A percentile compares a stretch with the other conserved stretches of the same genome.
These are phyloP conservation scores for Penicillium nucicola DNA, from an alignment of 495 filamentous ascomycete genomes.

Conservation along the genomic window DNA sequence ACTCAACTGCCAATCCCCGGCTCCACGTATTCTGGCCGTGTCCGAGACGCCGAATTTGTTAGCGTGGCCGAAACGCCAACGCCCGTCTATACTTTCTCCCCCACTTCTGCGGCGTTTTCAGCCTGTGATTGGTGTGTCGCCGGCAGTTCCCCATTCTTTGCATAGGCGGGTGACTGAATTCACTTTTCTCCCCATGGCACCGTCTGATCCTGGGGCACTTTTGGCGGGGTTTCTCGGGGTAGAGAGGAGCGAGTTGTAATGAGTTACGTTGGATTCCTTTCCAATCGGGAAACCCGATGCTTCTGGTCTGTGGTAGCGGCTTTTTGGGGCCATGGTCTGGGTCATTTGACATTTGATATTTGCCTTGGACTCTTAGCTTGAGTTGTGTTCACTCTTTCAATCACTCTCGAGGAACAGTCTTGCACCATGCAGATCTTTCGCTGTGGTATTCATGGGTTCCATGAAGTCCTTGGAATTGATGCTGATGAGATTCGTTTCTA, in stretches of 20 bases:
- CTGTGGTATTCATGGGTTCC: constrained; percentile 29
- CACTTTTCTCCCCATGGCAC: background rate
- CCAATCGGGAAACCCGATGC: background rate
- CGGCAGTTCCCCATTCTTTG: background rate
- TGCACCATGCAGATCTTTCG: constrained; percentile 17
- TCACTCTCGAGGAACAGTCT: background rate
- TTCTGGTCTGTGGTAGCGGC: too few species aligned
- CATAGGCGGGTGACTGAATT: too few species aligned
- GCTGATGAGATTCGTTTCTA: constrained; percentile 25
- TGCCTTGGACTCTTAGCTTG: too few species aligned
- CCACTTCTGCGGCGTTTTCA: background rate
- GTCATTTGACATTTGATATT: background rate
- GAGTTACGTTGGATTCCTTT: too few species aligned
- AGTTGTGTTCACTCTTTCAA: background rate
- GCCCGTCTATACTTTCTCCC: background rate
- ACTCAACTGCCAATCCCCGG: too few species aligned
- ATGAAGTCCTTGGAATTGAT: constrained; percentile 27
- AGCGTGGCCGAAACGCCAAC: too few species aligned
- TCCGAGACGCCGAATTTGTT: too few species aligned
- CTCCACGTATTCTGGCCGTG: too few species aligned
- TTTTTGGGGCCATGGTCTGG: background rate
- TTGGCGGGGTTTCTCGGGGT: constrained; percentile 1
- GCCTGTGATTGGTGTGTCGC: background rate
- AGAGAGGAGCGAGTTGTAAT: background rate
- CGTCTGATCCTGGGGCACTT: background rate